Conservation (phyloP, 257 asterid genomes). For the Solanum pinnatisectum region DNA sequence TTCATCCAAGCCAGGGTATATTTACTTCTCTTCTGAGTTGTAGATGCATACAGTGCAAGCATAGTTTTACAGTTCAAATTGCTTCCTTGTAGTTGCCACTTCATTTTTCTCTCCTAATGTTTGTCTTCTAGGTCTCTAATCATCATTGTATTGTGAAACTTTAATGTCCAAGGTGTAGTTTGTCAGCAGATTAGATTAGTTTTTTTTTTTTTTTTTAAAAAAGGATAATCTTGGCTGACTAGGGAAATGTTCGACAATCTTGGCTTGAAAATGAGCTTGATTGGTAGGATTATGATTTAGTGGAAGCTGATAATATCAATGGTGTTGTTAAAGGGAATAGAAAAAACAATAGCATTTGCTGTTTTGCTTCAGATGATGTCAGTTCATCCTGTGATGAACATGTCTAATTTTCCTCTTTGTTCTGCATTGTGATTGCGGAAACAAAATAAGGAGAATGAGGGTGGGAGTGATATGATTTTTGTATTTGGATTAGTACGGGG, state of each 20-base stretch:
- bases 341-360: neutral
- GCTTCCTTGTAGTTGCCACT: neutral
- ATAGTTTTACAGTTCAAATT: neutral
- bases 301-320: neutral
- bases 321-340: neutral
- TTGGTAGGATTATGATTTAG: neutral
- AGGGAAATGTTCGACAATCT: neutral
- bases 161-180: neutral
- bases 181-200: neutral
- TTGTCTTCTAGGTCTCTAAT: neutral
- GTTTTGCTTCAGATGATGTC: neutral
- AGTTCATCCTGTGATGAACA: neutral
- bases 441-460: neutral
- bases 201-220: neutral
- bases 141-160: neutral
- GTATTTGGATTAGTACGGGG: neutral
- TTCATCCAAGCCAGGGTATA: slow-evolving; percentile 55
- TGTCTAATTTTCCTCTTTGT: neutral
- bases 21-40: neutral
- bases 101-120: neutral
- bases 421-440: neutral
- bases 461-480: neutral
- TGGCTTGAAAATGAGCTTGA: neutral
- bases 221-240: neutral
- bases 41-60: neutral